Conservation (phyloP, 1,284 basidiomycete species). For the Ceratobasidium sp. region DNA sequence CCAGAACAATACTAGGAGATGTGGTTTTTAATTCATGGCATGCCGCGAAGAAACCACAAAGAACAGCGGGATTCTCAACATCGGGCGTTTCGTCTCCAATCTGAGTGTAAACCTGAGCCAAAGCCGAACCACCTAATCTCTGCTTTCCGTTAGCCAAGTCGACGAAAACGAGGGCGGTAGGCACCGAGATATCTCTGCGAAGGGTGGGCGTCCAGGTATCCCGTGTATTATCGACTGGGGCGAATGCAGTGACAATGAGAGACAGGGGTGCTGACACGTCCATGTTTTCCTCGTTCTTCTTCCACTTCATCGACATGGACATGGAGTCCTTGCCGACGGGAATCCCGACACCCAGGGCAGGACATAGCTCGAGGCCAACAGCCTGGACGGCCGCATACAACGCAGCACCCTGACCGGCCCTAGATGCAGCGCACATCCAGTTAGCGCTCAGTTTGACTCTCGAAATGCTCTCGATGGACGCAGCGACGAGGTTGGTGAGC, state of each 20-base stretch:
- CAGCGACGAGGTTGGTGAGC: constrained; percentile 88
- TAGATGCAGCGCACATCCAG: constrained; percentile 97
- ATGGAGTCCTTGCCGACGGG: constrained; percentile 99
- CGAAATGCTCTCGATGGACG: constrained; percentile 72
- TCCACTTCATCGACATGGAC: constrained; percentile 99
- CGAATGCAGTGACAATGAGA: constrained; percentile 93
- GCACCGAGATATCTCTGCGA: constrained; percentile 63
- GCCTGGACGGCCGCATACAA: constrained; percentile 93
- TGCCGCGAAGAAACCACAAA: constrained; percentile 83
- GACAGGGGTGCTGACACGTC: constrained; percentile 91
- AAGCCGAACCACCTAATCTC: constrained; percentile 90
- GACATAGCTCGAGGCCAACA: constrained; percentile 92
- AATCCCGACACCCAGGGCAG: constrained; percentile 90
- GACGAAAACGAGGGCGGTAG: constrained; percentile 82
- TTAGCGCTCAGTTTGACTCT: constrained; percentile 94
- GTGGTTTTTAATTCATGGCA: constrained; percentile 70
- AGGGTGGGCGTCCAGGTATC: constrained; percentile 94
- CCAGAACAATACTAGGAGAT: constrained; percentile 73
- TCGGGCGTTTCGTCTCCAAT: constrained; percentile 88
- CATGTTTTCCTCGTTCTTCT: constrained; percentile 62
- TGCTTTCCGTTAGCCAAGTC: constrained; percentile 86
- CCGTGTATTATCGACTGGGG: constrained; percentile 78
- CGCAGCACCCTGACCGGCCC: constrained; percentile 86
- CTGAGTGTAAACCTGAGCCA: constrained; percentile 94
- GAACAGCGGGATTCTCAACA: constrained; percentile 74